Evolutionary conservation across 208 protist genomes (phyloP).

Genomic region (Trichomonas gallinae): DNA sequence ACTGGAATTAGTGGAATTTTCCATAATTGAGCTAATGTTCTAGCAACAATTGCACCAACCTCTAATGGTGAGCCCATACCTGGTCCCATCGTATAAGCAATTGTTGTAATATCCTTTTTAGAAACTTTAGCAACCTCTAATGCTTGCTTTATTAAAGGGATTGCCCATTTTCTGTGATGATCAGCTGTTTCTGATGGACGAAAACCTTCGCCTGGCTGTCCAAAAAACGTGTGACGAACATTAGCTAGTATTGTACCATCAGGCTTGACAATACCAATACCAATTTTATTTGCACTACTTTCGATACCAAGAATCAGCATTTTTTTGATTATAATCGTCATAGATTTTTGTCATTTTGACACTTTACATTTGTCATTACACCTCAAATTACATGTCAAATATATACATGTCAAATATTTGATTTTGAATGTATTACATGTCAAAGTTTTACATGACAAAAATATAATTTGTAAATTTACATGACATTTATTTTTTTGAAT

Average conservation of each 20-base stretch:
- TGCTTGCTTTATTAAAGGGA: constrained; percentile 58
- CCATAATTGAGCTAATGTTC: constrained; percentile 63
- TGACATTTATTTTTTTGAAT: too few relatives aligned
- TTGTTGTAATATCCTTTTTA: constrained; percentile 60
- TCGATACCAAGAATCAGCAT: constrained; percentile 81
- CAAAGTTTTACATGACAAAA: too few relatives aligned
- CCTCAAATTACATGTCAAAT: too few relatives aligned
- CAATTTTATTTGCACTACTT: constrained; percentile 97
- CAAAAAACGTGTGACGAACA: constrained; percentile 84
- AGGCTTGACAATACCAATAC: constrained; percentile 78
- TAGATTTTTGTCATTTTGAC: too few relatives aligned
- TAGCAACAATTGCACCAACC: constrained; percentile 56
- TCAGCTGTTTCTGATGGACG: constrained; percentile 85
- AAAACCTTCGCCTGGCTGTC: constrained; percentile 85
- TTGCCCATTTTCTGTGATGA: constrained; percentile 72
- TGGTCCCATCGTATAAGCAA: constrained; percentile 86
- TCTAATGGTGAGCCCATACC: constrained; percentile 84
- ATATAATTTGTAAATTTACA: too few relatives aligned
- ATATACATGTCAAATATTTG: too few relatives aligned
- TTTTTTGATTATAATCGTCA: neutral
- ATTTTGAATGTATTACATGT: too few relatives aligned
- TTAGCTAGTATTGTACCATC: constrained; percentile 83
- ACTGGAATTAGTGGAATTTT: constrained; percentile 78
- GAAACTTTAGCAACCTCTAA: constrained; percentile 63
- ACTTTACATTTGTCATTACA: too few relatives aligned